Conservation (phyloP, 805 yeast species). For the Lipomyces starkeyi region DNA sequence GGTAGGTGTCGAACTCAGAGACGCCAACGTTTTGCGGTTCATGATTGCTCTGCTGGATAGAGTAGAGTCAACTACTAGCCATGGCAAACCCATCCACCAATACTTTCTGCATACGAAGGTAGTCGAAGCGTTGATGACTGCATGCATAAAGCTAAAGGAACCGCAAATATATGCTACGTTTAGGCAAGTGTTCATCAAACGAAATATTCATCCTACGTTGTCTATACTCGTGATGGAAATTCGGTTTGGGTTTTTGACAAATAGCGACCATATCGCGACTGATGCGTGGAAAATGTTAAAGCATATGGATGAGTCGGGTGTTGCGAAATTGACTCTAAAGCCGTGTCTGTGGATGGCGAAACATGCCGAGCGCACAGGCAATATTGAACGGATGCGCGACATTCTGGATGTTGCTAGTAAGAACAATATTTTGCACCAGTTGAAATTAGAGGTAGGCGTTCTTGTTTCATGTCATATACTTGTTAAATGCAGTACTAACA, state of each 20-base stretch:
- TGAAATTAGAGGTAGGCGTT: slow-evolving; percentile 14
- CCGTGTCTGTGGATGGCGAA: slow-evolving; percentile 25
- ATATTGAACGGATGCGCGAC: slow-evolving; percentile 9
- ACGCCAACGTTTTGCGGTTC: slow-evolving; percentile 15
- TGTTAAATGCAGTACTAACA: background rate
- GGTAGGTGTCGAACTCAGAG: slow-evolving; percentile 13
- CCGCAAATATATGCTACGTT: slow-evolving; percentile 19
- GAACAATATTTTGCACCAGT: slow-evolving; percentile 5
- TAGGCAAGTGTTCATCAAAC: slow-evolving; percentile 21
- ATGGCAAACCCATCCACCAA: slow-evolving; percentile 11
- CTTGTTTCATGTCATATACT: too few species aligned
- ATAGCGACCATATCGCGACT: slow-evolving; percentile 12
- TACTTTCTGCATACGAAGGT: slow-evolving; percentile 18
- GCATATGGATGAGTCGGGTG: slow-evolving; percentile 10
- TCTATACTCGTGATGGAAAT: slow-evolving; percentile 22
- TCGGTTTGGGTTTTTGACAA: slow-evolving; percentile 20
- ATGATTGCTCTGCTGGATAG: slow-evolving; percentile 14
- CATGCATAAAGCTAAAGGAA: slow-evolving; percentile 19
- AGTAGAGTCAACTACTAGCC: slow-evolving; percentile 6
- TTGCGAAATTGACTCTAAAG: slow-evolving; percentile 5
- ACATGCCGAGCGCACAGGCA: slow-evolving; percentile 10
- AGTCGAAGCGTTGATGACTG: slow-evolving; percentile 22
- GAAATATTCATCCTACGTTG: slow-evolving; percentile 19
- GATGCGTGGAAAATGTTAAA: slow-evolving; percentile 21
- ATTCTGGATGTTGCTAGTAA: slow-evolving; percentile 18